phyloP scores from a whole-genome alignment of 2,329 filamentous ascomycete genomes.

The Aureobasidium mangrovei region DNA sequence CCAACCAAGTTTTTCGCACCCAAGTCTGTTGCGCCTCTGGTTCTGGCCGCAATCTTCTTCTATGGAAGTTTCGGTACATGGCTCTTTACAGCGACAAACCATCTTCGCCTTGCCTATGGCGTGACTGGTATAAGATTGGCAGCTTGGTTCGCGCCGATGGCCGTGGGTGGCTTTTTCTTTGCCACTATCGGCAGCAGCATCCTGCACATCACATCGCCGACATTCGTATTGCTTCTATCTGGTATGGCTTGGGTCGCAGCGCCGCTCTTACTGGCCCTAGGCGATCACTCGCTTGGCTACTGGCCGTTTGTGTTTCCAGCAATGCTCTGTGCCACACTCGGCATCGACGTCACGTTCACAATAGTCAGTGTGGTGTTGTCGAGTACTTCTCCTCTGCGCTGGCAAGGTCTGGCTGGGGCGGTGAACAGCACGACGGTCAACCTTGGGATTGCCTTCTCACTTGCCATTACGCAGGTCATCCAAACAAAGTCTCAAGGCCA shows the following conservation, averaged over 20 bases:
- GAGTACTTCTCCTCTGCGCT: slow-evolving; percentile 23
- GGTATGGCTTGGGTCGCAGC: slow-evolving; percentile 28
- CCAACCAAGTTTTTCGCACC: slow-evolving; percentile 29
- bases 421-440: slow-evolving; percentile 30
- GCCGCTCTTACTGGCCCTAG: slow-evolving; percentile 27
- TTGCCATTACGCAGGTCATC: slow-evolving; percentile 28
- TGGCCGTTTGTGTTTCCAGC: slow-evolving; percentile 30
- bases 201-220: slow-evolving; percentile 25
- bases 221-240: slow-evolving; percentile 24
- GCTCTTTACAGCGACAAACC: slow-evolving; percentile 27
- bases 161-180: slow-evolving; percentile 26
- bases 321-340: slow-evolving; percentile 29
- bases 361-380: slow-evolving; percentile 27
- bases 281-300: slow-evolving; percentile 25
- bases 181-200: slow-evolving; percentile 25
- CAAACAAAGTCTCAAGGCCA: slow-evolving; percentile 16
- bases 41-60: slow-evolving; percentile 28
- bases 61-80: slow-evolving; percentile 26
- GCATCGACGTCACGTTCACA: slow-evolving; percentile 30
- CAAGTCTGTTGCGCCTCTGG: slow-evolving; percentile 25
- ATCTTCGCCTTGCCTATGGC: background rate
- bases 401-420: slow-evolving; percentile 29
- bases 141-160: slow-evolving; percentile 29
- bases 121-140: slow-evolving; percentile 25
- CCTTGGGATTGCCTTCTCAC: slow-evolving; percentile 28